Evolutionary conservation across 148 eudicot species (phyloP).

Genomic region (Rhododendron henanense): DNA sequence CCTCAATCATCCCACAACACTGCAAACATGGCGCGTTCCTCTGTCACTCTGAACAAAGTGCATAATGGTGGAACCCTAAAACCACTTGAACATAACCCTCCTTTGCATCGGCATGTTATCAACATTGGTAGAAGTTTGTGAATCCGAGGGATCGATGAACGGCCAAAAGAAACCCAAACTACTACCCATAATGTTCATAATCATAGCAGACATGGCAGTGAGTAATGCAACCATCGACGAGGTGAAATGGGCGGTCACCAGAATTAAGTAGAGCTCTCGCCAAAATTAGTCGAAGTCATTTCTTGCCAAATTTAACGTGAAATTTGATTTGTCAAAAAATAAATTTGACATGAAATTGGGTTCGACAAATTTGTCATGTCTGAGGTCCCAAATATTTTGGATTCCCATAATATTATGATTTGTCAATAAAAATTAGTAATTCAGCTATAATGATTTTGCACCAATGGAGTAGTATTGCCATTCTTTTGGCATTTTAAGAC

Average conservation of each 20-base stretch:
- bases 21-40: neutral
- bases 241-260: constrained; percentile 64
- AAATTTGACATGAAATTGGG: too few relatives aligned
- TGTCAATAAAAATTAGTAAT: too few relatives aligned
- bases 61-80: neutral
- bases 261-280: constrained; percentile 7
- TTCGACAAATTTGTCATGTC: too few relatives aligned
- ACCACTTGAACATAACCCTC: neutral
- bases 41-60: neutral
- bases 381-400: too few relatives aligned
- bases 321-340: too few relatives aligned
- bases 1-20: neutral
- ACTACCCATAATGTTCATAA: constrained; percentile 73
- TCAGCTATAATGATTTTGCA: too few relatives aligned
- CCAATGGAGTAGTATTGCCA: too few relatives aligned
- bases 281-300: too few relatives aligned
- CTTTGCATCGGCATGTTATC: neutral
- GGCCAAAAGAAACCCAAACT: constrained; percentile 67
- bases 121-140: neutral
- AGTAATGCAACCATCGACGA: constrained; percentile 62
- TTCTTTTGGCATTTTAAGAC: too few relatives aligned
- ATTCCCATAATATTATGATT: too few relatives aligned
- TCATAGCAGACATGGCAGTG: constrained; percentile 56
- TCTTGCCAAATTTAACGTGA: too few relatives aligned
- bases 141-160: constrained; percentile 42